phyloP scores from a whole-genome alignment of 768 basidiomycete genomes.

The Pisolithus orientalis region DNA sequence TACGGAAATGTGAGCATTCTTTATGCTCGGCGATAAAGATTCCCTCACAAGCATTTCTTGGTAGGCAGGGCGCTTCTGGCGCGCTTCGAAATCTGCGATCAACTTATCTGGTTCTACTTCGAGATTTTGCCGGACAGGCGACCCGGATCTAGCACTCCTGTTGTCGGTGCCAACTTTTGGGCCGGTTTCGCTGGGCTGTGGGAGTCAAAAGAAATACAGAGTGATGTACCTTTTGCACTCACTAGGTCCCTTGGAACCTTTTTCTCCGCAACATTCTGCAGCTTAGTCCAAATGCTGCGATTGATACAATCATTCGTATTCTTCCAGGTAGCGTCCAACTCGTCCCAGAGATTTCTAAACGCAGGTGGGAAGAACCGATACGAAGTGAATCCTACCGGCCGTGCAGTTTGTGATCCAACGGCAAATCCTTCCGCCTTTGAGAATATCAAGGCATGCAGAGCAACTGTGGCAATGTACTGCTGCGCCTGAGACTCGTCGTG shows the following conservation, averaged over 20 bases:
- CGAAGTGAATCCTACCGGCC: slow-evolving; percentile 50
- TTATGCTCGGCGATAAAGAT: neutral
- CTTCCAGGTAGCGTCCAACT: slow-evolving; percentile 66
- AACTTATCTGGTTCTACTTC: slow-evolving; percentile 42
- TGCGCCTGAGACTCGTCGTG: slow-evolving; percentile 73
- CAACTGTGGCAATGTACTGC: slow-evolving; percentile 83
- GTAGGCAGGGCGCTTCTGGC: slow-evolving; percentile 60
- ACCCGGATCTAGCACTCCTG: slow-evolving; percentile 10
- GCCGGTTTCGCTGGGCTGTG: slow-evolving; percentile 11
- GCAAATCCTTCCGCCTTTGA: slow-evolving; percentile 60
- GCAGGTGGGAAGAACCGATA: slow-evolving; percentile 75
- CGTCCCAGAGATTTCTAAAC: slow-evolving; percentile 90
- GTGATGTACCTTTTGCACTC: neutral
- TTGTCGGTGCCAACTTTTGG: slow-evolving; percentile 15
- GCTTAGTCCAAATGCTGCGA: slow-evolving; percentile 61
- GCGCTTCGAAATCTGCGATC: slow-evolving; percentile 49
- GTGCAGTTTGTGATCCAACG: slow-evolving; percentile 34
- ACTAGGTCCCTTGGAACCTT: slow-evolving; percentile 33
- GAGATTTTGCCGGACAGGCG: slow-evolving; percentile 6
- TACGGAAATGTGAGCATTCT: slow-evolving; percentile 22
- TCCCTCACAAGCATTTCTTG: slow-evolving; percentile 81
- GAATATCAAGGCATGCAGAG: slow-evolving; percentile 73
- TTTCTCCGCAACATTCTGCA: slow-evolving; percentile 57
- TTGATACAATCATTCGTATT: slow-evolving; percentile 56
- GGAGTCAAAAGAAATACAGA: neutral